Conservation (phyloP, 176 grass and related monocot genomes). For the Musa troglodytarum region DNA sequence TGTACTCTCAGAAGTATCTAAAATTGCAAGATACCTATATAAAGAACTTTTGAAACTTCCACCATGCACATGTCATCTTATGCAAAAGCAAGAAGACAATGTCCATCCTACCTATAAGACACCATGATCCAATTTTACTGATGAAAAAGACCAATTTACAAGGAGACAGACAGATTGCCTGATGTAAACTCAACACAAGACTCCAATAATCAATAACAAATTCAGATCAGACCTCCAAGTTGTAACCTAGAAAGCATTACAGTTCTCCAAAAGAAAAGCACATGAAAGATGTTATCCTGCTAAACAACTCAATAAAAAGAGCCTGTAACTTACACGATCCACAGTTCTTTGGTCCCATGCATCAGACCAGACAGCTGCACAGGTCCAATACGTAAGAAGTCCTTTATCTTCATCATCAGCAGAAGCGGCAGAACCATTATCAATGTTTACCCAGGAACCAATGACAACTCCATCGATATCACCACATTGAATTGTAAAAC, state of each 20-base stretch:
- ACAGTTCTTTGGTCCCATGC: conserved; percentile 76
- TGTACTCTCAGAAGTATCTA: too few species aligned
- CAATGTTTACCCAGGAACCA: conserved; percentile 62
- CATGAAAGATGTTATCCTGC: background rate
- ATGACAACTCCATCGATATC: conserved; percentile 86
- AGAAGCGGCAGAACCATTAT: conserved; percentile 31
- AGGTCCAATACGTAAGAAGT: conserved; percentile 69
- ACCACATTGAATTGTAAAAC: conserved; percentile 49
- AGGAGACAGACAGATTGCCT: too few species aligned
- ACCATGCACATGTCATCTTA: too few species aligned
- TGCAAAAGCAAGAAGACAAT: too few species aligned
- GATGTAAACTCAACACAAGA: background rate
- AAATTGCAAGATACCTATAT: too few species aligned
- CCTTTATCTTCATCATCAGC: conserved; percentile 34
- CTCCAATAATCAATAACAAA: background rate
- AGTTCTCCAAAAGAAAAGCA: background rate
- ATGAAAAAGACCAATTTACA: too few species aligned
- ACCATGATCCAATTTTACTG: too few species aligned
- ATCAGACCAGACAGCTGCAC: conserved; percentile 86
- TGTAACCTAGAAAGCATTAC: background rate
- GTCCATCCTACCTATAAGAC: too few species aligned
- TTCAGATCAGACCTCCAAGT: background rate
- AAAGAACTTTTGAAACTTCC: too few species aligned
- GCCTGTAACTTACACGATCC: conserved; percentile 68
- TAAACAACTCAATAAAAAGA: conserved; percentile 18